Evolutionary conservation across 164 flowering plant species (phyloP).

Genomic region (Santalum album): DNA sequence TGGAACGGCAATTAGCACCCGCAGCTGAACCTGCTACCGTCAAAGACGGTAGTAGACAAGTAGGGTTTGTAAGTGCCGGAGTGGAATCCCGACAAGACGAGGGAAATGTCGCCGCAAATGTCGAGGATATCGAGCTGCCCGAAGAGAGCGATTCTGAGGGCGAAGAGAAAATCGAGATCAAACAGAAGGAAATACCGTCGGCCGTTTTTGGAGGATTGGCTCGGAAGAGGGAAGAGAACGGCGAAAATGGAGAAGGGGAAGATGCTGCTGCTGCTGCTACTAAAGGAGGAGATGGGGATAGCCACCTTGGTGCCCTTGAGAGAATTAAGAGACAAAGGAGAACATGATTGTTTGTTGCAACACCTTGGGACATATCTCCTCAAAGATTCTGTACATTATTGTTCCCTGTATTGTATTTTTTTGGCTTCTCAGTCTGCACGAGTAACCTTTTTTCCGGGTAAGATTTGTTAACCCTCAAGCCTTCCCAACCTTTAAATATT

Average conservation of each 20-base stretch:
- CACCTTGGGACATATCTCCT: too few species aligned
- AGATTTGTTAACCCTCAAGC: too few species aligned
- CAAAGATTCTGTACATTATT: not conserved
- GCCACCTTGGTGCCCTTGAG: constrained; percentile 69
- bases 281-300: constrained; percentile 22
- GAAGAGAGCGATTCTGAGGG: constrained; percentile 69
- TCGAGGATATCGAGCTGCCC: constrained; percentile 80
- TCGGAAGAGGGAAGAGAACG: constrained; percentile 38
- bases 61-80: constrained; percentile 96
- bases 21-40: constrained; percentile 15
- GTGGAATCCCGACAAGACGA: constrained; percentile 45
- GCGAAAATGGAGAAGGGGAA: constrained; percentile 9
- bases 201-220: constrained; percentile 83
- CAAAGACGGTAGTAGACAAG: constrained; percentile 31
- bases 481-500: too few species aligned
- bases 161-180: constrained; percentile 56
- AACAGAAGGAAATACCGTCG: constrained; percentile 70
- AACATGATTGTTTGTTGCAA: not conserved
- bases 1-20: constrained; percentile 73
- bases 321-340: constrained; percentile 51
- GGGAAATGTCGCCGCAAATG: constrained; percentile 34
- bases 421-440: too few species aligned
- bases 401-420: not conserved
- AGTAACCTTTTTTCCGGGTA: too few species aligned
- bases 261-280: constrained; percentile 12